Base-by-base conservation (phyloP, 2,329 filamentous ascomycete species). In the Xylariaceae sp. region DNA sequence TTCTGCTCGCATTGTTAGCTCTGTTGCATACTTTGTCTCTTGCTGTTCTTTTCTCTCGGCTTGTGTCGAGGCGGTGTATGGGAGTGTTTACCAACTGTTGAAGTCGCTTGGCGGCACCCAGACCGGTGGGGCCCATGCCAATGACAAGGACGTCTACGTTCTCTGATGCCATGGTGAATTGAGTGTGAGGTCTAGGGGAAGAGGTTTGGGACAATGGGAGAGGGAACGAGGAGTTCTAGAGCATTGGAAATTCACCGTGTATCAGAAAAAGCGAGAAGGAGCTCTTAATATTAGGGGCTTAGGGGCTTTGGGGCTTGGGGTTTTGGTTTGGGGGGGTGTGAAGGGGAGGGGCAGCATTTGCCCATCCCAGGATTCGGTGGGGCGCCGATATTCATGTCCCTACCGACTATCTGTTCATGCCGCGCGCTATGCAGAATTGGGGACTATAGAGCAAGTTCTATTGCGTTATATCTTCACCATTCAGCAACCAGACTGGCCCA, bases 91-190 rank as follows among this genome's bases (percentile, higher is more conserved):
- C 94, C 69, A 97, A 86, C 76, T 99, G 94, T 75, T 97, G 88
- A 62, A 99, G 84, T 71, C 94, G 90, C 82, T 99, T 99, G 66
- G 94, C 94, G 71, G 94, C 94, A 81, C 94, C 94, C 65, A 97
- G 84, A 76, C 94, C 94, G 69, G 94, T 97, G 66, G 94, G 94
- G 70, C 94, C 94, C 76, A 93, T 93, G 70, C 94, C 94, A 78
- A 97, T 97, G 74, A 99, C 86, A 71, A 99, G 90, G 64, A 99
- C 88, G 76, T 99, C 94, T 72, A 97, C 90, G 69, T 90, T 87
- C 73, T 73, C 34, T 3, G 53, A 57, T 31, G 52, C 52, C 52
- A 58, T 57, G 38, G 38, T 59, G 49, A 50, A 46, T 48, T 41
- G 48, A 41, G 46, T 17, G 18, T 48, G 31, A 40, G 33, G 31